Evolutionary conservation across 805 yeast genomes (phyloP).

Genomic region (Sporopachydermia lactativora): DNA sequence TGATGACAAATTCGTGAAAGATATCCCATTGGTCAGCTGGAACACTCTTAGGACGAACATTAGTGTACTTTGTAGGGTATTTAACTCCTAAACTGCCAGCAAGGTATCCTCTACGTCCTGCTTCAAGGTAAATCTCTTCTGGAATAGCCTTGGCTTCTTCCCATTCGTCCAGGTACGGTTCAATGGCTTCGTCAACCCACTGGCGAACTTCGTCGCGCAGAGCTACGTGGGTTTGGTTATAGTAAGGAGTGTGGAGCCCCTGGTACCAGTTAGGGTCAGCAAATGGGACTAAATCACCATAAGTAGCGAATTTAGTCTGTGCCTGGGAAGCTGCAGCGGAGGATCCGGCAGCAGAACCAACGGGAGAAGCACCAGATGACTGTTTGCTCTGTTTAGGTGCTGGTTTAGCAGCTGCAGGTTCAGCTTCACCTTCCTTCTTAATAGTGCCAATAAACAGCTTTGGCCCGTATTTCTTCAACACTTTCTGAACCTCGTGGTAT

Average conservation of each 20-base stretch:
- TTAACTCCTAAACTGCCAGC: constrained; percentile 23
- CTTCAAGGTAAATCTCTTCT: constrained; percentile 18
- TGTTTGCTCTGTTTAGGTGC: constrained; percentile 4
- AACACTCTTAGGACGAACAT: constrained; percentile 20
- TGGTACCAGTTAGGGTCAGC: constrained; percentile 27
- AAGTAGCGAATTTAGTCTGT: constrained; percentile 6
- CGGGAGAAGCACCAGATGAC: constrained; percentile 2
- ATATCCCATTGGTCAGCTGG: constrained; percentile 23
- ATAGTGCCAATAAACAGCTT: constrained; percentile 20
- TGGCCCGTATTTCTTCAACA: constrained; percentile 20
- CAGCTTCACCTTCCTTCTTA: too few species aligned
- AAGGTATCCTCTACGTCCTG: constrained; percentile 25
- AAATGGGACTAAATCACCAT: constrained; percentile 21
- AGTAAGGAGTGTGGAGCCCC: constrained; percentile 23
- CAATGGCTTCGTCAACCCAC: constrained; percentile 23
- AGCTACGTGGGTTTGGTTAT: constrained; percentile 25
- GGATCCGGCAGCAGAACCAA: constrained; percentile 1
- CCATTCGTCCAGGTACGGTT: constrained; percentile 29
- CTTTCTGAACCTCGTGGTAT: constrained; percentile 26
- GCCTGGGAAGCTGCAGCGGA: constrained; percentile 5
- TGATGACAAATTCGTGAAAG: constrained; percentile 24
- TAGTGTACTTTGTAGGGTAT: constrained; percentile 23
- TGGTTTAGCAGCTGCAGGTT: constrained; percentile 5
- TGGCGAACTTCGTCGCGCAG: constrained; percentile 25
- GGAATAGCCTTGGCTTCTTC: constrained; percentile 23